Evolutionary conservation across 2,329 filamentous ascomycete genomes (phyloP), one percentile per base, ranked within the genome.

Genomic region (Sclerotiophoma versabilis): DNA sequence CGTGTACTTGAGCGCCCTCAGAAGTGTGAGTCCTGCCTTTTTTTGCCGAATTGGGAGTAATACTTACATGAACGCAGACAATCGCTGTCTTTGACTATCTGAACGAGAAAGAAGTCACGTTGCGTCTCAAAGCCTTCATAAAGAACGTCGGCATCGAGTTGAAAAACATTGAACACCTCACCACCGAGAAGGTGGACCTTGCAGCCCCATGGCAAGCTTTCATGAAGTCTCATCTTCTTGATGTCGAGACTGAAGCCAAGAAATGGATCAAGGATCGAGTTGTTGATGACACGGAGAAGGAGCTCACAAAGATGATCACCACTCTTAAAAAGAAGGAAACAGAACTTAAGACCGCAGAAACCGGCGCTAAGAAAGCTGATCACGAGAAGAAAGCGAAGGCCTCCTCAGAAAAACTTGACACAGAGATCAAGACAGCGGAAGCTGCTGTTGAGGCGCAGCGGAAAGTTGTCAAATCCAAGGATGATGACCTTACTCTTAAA

Each of bases 111-210:
- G 32, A 27, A n/a, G 43, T 47, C 6, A 30, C 10, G 10, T 37
- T 32, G 1, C 30, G 23, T 2, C 15, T 47, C 22, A 5, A 37
- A 29, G 30, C 43, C 23, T 27, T 32, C 20, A 37, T 47, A 2
- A 47, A 47, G 15, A 36, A 47, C 15, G 32, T 47, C 12, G 43
- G 43, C 23, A 37, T 14, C 15, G 43, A 47, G 23, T 22, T 47
- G 1, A 37, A 30, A 5, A 45, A 45, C 20, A 20, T 45, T 15
- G 42, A 36, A 23, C 30, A 34, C 14, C 42, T 45, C 15, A 45
- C 42, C 10, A 25, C n/a, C 25, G 29, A 45, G 32, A 45, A 36
- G 9, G 5, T 45, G 7, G 42, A 45, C 10, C 30, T 45, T 26
- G 4, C 42, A 6, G 26, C 9, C 8, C 11, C n/a, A 10, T 45